Conservation (phyloP, 768 basidiomycete genomes). For the Trametes cingulata region DNA sequence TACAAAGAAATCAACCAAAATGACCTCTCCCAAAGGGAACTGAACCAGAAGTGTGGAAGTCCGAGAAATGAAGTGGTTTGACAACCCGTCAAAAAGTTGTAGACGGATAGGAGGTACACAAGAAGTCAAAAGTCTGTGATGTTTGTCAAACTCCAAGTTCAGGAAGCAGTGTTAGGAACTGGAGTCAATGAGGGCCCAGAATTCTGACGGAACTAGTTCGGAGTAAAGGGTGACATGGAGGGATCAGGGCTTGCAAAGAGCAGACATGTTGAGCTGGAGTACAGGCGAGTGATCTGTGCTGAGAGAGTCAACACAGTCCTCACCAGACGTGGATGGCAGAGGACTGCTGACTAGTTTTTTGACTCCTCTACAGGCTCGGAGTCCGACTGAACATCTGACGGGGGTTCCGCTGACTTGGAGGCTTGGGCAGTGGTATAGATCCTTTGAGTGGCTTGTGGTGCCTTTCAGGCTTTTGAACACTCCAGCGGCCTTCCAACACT, state of each 20-base stretch:
- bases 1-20: not conserved
- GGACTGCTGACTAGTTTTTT: slow-evolving; percentile 11
- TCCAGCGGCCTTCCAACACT: too few relatives aligned
- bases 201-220: not conserved
- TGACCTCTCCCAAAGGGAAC: not conserved
- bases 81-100: not conserved
- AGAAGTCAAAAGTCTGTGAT: not conserved
- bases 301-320: slow-evolving; percentile 6
- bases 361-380: not conserved
- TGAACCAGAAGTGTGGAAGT: not conserved
- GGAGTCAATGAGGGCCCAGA: slow-evolving; percentile 3
- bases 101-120: not conserved
- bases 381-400: not conserved
- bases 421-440: too few relatives aligned
- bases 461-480: too few relatives aligned
- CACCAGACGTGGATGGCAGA: not conserved
- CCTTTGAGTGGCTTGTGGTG: too few relatives aligned
- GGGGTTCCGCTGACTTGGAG: not conserved
- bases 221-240: not conserved
- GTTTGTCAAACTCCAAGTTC: not conserved
- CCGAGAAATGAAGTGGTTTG: not conserved
- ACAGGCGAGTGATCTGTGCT: not conserved
- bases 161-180: slow-evolving; percentile 8
- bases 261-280: slow-evolving; percentile 1
- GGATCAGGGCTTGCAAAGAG: slow-evolving; percentile 3